Evolutionary conservation across 306 rosid genomes (phyloP), one percentile per base, ranked within the genome.

Genomic region (Ziziphus jujuba): DNA sequence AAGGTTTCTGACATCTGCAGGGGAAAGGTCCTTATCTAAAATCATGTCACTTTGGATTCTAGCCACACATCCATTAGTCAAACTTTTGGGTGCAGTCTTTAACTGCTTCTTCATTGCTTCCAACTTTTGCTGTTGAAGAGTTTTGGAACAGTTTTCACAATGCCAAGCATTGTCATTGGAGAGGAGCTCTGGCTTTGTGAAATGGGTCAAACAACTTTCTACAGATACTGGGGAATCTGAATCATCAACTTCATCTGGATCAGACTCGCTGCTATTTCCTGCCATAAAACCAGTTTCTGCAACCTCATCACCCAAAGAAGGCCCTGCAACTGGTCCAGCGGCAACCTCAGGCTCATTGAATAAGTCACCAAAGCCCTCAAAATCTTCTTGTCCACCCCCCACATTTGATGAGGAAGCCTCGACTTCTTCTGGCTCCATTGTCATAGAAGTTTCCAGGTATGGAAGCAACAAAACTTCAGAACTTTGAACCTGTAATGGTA

Each of bases 161-260:
- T 95, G 83, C 96, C 93, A 90, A 53, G 88, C 97, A 87, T 95
- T 95, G 74, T 91, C 97, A 40, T 85, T 74, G 0, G 88, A 81
- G 66, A 95, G 97, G 73, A 88, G 91, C 85, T 95, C 97, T 7
- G 96, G 97, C 82, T 87, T 91, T 45, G 81, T 87, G 84, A 88
- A 95, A 79, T 85, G 85, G 67, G 85, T 75, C 77, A 95, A 87
- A 76, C 99, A 95, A 85, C 89, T 88, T 78, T 88, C 97, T 45
- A 95, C 81, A 21, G 99, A 90, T 21, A 95, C 95, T 0, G 95
- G 99, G 74, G 97, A 84, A 85, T 84, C 74, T 13, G 95, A 69
- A 65, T 91, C 82, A 81, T 95, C 99, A 79, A 95, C 96, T 88
- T 90, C 99, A 77, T 91, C 96, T 11, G 96, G 89, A 77, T 95